Base-by-base conservation (phyloP, 805 yeast genomes). In the Candida khao-thaluensis region DNA sequence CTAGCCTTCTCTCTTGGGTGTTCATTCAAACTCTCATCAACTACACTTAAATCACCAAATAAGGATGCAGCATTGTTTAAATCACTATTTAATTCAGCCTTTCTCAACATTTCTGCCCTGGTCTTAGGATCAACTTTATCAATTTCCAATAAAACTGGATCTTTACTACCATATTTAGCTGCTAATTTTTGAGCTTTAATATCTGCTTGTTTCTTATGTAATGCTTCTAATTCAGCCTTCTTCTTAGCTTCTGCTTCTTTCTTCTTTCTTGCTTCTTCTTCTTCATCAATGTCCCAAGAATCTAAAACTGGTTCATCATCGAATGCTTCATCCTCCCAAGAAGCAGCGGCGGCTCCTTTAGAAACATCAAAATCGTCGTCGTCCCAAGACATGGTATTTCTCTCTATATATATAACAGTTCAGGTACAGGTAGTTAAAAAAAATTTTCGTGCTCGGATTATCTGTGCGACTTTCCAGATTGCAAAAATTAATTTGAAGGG, bases 41-140 rank as follows among this genome's bases (percentile, higher is more conserved):
- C 76, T 38, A 76, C 74, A 29, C 77, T 76, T 49, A 71, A 69
- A 11, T 87, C 88, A 22, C 89, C 95, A 58, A 91, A 88, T 52
- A 91, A 71, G 52, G 86, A 95, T 7, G 95, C 91, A 21, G 99
- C 98, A 58, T 86, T 87, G 62, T 86, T 87, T 61, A 91, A 71
- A 66, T 91, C 99, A 18, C 95, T 77, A 34, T 79, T 82, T 43
- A 87, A 54, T 64, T 91, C 95, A 15, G 93, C 95, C 59, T 83
- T 72, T 56, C 73, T 82, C 63, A 85, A 71, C 62, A 89, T 62
- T 56, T 84, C 89, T 51, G 71, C 77, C 56, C 87, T 75, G n/a
- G 91, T 81, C 46, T 69, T 71, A 48, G 79, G 85, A 59, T 87
- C 95, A 28, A 85, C 76, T 12, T 69, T 68, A 45, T 84, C 91